Evolutionary conservation across 2,329 filamentous ascomycete species (phyloP).

Genomic region (Ophiocordyceps robertsii): DNA sequence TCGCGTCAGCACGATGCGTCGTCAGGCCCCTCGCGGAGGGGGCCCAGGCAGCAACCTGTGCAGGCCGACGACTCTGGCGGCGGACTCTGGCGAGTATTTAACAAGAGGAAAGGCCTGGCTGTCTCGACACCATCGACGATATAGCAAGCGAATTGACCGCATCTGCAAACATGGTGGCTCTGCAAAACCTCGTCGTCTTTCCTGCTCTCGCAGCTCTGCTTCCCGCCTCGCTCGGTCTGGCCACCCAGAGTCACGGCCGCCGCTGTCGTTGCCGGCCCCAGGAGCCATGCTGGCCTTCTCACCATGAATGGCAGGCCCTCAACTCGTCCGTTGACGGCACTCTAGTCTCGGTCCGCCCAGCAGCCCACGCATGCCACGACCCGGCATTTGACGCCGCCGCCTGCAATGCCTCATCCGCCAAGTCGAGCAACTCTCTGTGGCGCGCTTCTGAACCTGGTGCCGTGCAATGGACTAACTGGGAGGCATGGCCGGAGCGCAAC

Average conservation of each 20-base stretch:
- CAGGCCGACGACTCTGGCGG: no score
- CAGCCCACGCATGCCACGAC: slow-evolving; percentile 35
- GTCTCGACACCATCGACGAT: no score
- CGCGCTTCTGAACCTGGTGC: slow-evolving; percentile 19
- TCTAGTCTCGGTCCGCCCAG: slow-evolving; percentile 34
- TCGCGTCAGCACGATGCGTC: not conserved
- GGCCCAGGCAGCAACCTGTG: no score
- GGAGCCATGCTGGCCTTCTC: slow-evolving; percentile 35
- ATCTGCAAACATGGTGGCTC: not conserved
- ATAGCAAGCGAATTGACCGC: not conserved
- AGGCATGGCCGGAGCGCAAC: slow-evolving; percentile 19
- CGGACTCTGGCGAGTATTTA: no score
- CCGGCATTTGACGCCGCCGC: slow-evolving; percentile 24
- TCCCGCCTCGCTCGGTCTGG: not conserved
- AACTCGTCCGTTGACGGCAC: slow-evolving; percentile 34
- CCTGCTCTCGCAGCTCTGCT: not conserved
- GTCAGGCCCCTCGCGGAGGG: not conserved
- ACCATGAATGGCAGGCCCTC: slow-evolving; percentile 29
- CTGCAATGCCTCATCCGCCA: slow-evolving; percentile 21
- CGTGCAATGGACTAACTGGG: slow-evolving; percentile 23
- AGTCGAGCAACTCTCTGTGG: slow-evolving; percentile 19
- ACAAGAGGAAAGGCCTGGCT: no score
- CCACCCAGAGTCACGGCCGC: not conserved
- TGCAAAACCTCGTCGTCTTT: not conserved
- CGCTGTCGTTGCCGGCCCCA: slow-evolving; percentile 32